Evolutionary conservation across 2,329 filamentous ascomycete species (phyloP).

Genomic region (Cyphellophora europaea): DNA sequence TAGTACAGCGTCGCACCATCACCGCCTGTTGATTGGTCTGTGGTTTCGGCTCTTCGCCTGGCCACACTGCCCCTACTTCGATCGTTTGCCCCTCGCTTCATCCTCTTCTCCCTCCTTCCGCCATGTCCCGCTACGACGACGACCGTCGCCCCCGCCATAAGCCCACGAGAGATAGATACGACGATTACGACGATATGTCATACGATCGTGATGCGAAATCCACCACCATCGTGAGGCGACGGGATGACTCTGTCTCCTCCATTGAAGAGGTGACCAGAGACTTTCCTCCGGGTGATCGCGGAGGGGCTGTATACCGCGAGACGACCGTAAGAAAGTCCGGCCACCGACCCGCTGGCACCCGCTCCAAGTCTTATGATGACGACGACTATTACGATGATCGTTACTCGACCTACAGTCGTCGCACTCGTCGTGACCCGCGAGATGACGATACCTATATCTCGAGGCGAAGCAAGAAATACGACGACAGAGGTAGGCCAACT

Average conservation of each 20-base stretch:
- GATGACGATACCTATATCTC: conserved; percentile 34
- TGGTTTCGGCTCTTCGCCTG: conserved; percentile 13
- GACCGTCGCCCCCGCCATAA: conserved; percentile 42
- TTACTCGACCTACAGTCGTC: conserved; percentile 26
- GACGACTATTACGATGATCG: conserved; percentile 27
- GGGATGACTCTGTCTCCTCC: conserved; percentile 65
- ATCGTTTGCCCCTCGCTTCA: conserved; percentile 2
- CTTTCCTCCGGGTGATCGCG: conserved; percentile 62
- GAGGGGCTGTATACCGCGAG: conserved; percentile 21
- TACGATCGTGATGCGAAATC: conserved; percentile 16
- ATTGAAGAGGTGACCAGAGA: conserved; percentile 78
- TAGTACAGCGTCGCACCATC: neutral
- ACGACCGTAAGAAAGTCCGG: conserved; percentile 25
- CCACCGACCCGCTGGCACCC: conserved; percentile 18
- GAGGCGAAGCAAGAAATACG: conserved; percentile 11
- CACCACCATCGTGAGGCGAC: conserved; percentile 26
- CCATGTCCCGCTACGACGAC: conserved; percentile 40
- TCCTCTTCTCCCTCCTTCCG: conserved; percentile 3
- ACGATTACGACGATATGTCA: conserved; percentile 16
- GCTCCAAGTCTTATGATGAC: conserved; percentile 26
- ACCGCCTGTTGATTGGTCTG: conserved; percentile 2
- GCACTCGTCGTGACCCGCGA: conserved; percentile 23
- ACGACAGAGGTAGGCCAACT: conserved; percentile 23
- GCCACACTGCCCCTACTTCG: conserved; percentile 5
- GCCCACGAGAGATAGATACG: conserved; percentile 13